Percentiles rank a stretch among this genome's conserved stretches.
These are phyloP conservation scores for Fusarium sororula DNA, from an alignment of 2,329 filamentous ascomycete species.

Conservation along the genomic window DNA sequence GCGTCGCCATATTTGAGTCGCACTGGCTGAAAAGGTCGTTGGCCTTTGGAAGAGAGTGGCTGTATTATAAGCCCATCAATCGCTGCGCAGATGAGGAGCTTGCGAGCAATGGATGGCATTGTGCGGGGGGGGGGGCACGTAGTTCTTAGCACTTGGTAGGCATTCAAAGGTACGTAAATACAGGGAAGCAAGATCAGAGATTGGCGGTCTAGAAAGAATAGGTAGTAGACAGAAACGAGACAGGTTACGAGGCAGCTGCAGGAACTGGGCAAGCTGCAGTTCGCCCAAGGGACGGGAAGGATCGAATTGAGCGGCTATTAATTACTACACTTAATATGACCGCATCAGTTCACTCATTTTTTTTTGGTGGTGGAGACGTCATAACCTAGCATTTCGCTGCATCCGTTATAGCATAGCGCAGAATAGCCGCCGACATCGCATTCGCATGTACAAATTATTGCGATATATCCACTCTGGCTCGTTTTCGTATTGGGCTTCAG, in stretches of 20 bases:
- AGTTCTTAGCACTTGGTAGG: background rate
- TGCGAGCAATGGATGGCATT: conserved; percentile 83
- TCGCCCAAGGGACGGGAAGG: background rate
- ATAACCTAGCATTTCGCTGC: conserved; percentile 34
- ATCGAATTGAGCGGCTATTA: conserved; percentile 27
- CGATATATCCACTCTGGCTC: conserved; percentile 30
- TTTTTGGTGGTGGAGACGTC: conserved; percentile 36
- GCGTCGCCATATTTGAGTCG: conserved; percentile 75
- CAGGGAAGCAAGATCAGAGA: background rate
- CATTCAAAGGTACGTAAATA: conserved; percentile 10
- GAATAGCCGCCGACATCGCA: conserved; percentile 37
- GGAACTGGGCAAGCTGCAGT: conserved; percentile 8
- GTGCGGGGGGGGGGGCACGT: conserved; percentile 32
- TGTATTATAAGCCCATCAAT: conserved; percentile 86
- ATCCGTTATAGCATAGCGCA: background rate
- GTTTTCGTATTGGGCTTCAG: conserved; percentile 35
- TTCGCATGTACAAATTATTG: conserved; percentile 21
- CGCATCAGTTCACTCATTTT: conserved; percentile 32
- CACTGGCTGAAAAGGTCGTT: conserved; percentile 64
- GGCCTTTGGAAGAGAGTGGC: conserved; percentile 70
- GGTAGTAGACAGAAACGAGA: background rate
- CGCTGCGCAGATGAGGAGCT: conserved; percentile 81
- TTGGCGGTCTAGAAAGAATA: conserved; percentile 1
- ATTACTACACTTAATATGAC: conserved; percentile 24
- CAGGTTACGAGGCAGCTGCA: background rate